Evolutionary conservation across 306 rosid genomes (phyloP).

Genomic region (Quercus dentata): DNA sequence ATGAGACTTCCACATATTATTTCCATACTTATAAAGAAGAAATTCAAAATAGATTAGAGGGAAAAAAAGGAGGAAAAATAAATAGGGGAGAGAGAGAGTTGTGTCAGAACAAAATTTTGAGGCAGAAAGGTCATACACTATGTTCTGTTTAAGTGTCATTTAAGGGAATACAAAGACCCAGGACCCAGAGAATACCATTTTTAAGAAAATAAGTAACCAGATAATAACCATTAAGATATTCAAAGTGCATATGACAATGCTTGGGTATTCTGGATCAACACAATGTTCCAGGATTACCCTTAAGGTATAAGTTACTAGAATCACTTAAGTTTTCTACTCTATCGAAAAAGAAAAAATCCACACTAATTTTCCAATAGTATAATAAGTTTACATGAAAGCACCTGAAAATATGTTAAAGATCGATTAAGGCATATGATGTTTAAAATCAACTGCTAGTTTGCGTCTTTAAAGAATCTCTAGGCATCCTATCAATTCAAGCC

Average conservation of each 20-base stretch:
- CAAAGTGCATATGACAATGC: background rate
- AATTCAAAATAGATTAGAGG: background rate
- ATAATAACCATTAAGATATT: background rate
- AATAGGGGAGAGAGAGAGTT: background rate
- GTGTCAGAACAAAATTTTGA: background rate
- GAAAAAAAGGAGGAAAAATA: background rate
- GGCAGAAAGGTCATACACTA: background rate
- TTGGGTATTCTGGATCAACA: background rate
- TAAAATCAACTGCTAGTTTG: background rate
- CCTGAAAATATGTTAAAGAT: background rate
- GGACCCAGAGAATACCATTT: background rate
- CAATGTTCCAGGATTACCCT: background rate
- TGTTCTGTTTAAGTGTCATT: background rate
- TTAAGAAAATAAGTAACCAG: background rate
- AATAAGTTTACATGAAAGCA: background rate
- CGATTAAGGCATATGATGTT: background rate
- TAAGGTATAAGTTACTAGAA: background rate
- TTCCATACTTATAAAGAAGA: background rate
- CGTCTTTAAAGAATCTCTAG: background rate
- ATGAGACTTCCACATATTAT: background rate
- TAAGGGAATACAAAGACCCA: constrained; percentile 3
- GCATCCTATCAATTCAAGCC: background rate
- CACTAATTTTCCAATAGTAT: background rate
- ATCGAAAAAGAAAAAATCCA: background rate
- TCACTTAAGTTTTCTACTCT: background rate